A percentile compares a stretch with the other conserved stretches of the same genome.
Evolutionary conservation across 2,329 filamentous ascomycete genomes (phyloP).

Genomic region (Pseudogymnoascus sp.): DNA sequence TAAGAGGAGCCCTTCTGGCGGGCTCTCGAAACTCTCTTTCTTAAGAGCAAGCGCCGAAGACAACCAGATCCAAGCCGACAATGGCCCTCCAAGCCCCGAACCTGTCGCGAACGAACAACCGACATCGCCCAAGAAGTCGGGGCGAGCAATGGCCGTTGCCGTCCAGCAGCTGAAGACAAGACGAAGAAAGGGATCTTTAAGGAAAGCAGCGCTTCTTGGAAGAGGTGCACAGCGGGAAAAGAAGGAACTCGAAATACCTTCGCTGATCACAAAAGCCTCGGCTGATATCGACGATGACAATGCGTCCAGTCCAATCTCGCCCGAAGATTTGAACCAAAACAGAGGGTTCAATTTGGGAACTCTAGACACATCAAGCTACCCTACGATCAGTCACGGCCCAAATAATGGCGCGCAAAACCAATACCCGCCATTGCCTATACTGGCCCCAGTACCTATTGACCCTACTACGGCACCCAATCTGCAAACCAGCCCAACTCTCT

Average conservation of each 20-base stretch:
- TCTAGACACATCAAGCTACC: slow-evolving; percentile 33
- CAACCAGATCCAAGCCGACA: slow-evolving; percentile 23
- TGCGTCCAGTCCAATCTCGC: slow-evolving; percentile 20
- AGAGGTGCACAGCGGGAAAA: slow-evolving; percentile 58
- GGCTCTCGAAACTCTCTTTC: slow-evolving; percentile 63
- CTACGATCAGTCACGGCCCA: not conserved
- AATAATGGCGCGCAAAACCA: not conserved
- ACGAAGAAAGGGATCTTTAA: slow-evolving; percentile 72
- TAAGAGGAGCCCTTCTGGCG: slow-evolving; percentile 36
- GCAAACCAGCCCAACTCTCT: slow-evolving; percentile 44
- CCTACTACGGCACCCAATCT: slow-evolving; percentile 31
- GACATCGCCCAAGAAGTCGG: slow-evolving; percentile 23
- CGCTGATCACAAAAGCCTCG: slow-evolving; percentile 28
- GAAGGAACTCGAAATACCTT: slow-evolving; percentile 39
- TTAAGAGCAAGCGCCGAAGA: slow-evolving; percentile 44
- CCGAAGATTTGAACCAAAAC: slow-evolving; percentile 19
- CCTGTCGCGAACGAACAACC: slow-evolving; percentile 25
- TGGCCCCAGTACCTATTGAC: slow-evolving; percentile 20
- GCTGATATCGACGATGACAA: slow-evolving; percentile 21
- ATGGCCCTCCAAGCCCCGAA: slow-evolving; percentile 25
- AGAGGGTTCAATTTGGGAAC: slow-evolving; percentile 40
- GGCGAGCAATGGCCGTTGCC: slow-evolving; percentile 28
- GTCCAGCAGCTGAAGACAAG: slow-evolving; percentile 47
- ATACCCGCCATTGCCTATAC: slow-evolving; percentile 15
- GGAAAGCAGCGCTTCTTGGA: slow-evolving; percentile 78